Conservation (phyloP, 805 yeast species). For the Saturnispora besseyi region DNA sequence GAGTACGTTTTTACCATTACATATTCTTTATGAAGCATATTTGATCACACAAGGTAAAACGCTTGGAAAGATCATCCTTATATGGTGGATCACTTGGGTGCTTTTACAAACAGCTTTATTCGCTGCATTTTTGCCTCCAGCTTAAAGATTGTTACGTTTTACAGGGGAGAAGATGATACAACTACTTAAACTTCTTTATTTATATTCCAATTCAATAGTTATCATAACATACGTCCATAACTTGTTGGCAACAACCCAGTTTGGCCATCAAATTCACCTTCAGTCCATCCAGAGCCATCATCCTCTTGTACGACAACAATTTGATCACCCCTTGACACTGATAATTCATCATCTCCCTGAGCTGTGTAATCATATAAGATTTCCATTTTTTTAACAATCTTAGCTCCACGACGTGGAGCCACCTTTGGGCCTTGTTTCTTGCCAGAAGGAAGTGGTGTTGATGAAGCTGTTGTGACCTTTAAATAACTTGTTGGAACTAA, state of each 20-base stretch:
- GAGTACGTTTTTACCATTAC: constrained; percentile 66
- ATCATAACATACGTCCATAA: constrained; percentile 38
- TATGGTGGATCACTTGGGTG: constrained; percentile 52
- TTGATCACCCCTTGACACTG: constrained; percentile 62
- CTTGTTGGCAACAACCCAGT: constrained; percentile 73
- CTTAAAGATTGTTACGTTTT: constrained; percentile 30
- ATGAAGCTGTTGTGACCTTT: constrained; percentile 30
- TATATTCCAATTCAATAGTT: background rate
- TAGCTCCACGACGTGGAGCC: constrained; percentile 61
- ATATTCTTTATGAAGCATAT: constrained; percentile 58
- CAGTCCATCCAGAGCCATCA: constrained; percentile 91
- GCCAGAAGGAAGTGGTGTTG: constrained; percentile 8
- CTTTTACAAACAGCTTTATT: constrained; percentile 60
- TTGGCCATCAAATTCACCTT: constrained; percentile 64
- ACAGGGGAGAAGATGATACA: background rate
- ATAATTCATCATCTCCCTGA: constrained; percentile 71
- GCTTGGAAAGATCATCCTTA: constrained; percentile 18
- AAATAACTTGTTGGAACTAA: constrained; percentile 81
- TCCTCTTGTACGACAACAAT: constrained; percentile 60
- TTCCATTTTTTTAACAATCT: constrained; percentile 50
- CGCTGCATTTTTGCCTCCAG: constrained; percentile 81
- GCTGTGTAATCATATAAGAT: constrained; percentile 73
- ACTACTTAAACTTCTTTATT: background rate
- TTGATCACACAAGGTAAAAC: constrained; percentile 1
- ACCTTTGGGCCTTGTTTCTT: constrained; percentile 66